A percentile compares a stretch with the other conserved stretches of the same genome.
phyloP scores from a whole-genome alignment of 176 grass and related monocot species.

The Avena atlantica region DNA sequence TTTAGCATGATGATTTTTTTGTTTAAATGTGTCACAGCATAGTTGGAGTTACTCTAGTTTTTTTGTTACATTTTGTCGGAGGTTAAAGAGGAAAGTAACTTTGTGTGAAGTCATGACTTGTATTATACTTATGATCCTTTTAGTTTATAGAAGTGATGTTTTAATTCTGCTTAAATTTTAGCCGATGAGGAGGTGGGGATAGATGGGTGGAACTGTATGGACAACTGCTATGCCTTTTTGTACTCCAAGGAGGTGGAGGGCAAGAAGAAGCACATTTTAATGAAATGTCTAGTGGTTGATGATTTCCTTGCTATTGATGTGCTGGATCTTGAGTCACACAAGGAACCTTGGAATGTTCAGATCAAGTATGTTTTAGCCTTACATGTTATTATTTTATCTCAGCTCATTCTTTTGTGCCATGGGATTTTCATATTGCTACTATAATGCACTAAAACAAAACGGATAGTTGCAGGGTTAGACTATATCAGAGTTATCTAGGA shows the following conservation, averaged over 20 bases:
- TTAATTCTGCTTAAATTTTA: slow-evolving; percentile 18
- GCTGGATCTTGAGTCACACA: slow-evolving; percentile 58
- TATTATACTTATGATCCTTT: slow-evolving; percentile 25
- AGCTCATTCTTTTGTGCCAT: background rate
- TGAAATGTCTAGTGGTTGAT: slow-evolving; percentile 75
- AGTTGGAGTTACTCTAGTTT: background rate
- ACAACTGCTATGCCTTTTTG: slow-evolving; percentile 73
- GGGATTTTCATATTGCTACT: background rate
- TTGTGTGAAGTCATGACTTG: background rate
- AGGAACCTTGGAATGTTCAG: slow-evolving; percentile 62
- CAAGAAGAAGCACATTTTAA: slow-evolving; percentile 61
- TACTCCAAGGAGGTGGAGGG: slow-evolving; percentile 72
- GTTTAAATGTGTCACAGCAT: background rate
- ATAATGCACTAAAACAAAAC: background rate
- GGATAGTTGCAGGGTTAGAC: background rate
- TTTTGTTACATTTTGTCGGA: background rate
- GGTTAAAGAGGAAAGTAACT: background rate
- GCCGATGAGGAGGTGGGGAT: slow-evolving; percentile 69
- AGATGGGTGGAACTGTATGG: slow-evolving; percentile 82
- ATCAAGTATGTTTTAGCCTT: slow-evolving; percentile 64
- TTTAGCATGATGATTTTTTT: background rate
- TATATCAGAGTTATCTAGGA: background rate
- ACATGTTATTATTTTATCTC: background rate
- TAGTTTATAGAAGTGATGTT: background rate
- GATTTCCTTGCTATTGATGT: slow-evolving; percentile 73